Conservation (phyloP, 176 grass and related monocot species). For the Saccharum spontaneum region DNA sequence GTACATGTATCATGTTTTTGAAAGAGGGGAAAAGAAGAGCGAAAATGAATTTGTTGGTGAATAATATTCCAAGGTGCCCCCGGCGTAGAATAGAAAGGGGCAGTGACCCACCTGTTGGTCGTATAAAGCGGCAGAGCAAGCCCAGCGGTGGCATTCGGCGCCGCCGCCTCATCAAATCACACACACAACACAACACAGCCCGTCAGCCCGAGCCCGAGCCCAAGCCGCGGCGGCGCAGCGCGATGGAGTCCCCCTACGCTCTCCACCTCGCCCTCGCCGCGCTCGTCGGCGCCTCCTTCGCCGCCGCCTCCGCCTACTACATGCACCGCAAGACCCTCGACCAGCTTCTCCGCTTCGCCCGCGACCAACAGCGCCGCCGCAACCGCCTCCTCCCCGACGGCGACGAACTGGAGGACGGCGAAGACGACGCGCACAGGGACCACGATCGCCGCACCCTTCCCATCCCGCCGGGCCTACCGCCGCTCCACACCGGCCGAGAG, state of each 20-base stretch:
- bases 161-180: background rate
- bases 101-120: background rate
- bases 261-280: conserved; percentile 83
- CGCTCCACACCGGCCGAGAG: conserved; percentile 68
- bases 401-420: conserved; percentile 13
- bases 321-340: conserved; percentile 83
- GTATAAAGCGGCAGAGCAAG: background rate
- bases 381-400: conserved; percentile 15
- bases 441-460: conserved; percentile 52
- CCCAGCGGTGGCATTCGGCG: too few species aligned
- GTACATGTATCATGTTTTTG: too few species aligned
- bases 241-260: conserved; percentile 71
- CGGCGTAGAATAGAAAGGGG: background rate
- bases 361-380: conserved; percentile 47
- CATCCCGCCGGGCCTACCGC: conserved; percentile 71
- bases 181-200: background rate
- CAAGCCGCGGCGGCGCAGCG: background rate
- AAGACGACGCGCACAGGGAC: conserved; percentile 24
- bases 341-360: conserved; percentile 78
- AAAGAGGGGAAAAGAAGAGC: background rate
- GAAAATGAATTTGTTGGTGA: background rate
- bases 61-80: conserved; percentile 7
- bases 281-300: conserved; percentile 87
- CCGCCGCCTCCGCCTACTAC: conserved; percentile 86
- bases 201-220: too few species aligned